These are phyloP conservation scores for Drechslerella coelobrocha DNA, from an alignment of 2,329 filamentous ascomycete species.

Conservation along the genomic window DNA sequence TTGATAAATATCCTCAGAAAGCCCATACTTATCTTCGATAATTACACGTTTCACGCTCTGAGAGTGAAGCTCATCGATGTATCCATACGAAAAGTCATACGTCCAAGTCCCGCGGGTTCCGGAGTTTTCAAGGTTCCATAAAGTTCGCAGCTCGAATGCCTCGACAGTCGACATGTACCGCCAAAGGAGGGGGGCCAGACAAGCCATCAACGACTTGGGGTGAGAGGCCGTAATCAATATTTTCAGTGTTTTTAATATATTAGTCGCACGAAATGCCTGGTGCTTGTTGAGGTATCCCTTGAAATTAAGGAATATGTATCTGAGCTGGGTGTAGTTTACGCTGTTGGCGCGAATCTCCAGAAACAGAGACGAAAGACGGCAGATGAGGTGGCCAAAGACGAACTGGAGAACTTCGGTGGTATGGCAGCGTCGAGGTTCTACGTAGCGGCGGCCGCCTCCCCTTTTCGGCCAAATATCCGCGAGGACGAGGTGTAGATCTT, in stretches of 20 bases:
- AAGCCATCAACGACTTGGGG: conserved; percentile 10
- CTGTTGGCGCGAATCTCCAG: conserved; percentile 21
- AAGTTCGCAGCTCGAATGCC: conserved; percentile 10
- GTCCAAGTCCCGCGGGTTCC: background rate
- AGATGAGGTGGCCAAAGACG: conserved; percentile 6
- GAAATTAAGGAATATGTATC: background rate
- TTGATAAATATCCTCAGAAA: background rate
- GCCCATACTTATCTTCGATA: conserved; percentile 21
- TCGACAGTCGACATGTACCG: conserved; percentile 2
- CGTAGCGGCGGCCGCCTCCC: too few relatives aligned
- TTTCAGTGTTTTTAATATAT: conserved; percentile 17
- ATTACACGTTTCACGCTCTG: background rate
- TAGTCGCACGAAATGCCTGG: background rate
- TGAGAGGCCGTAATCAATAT: conserved; percentile 13
- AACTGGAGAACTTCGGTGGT: conserved; percentile 8
- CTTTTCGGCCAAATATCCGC: background rate
- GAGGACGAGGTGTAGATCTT: conserved; percentile 16
- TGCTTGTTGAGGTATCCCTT: background rate
- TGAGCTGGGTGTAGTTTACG: background rate
- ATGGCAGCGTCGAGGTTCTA: background rate
- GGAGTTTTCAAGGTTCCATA: conserved; percentile 8
- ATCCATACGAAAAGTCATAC: background rate
- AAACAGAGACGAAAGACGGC: conserved; percentile 21
- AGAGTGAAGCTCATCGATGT: background rate
- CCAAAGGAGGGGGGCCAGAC: conserved; percentile 1